Evolutionary conservation across 192 early-diverging fungal species (phyloP).

Genomic region (Geranomyces michiganensis): DNA sequence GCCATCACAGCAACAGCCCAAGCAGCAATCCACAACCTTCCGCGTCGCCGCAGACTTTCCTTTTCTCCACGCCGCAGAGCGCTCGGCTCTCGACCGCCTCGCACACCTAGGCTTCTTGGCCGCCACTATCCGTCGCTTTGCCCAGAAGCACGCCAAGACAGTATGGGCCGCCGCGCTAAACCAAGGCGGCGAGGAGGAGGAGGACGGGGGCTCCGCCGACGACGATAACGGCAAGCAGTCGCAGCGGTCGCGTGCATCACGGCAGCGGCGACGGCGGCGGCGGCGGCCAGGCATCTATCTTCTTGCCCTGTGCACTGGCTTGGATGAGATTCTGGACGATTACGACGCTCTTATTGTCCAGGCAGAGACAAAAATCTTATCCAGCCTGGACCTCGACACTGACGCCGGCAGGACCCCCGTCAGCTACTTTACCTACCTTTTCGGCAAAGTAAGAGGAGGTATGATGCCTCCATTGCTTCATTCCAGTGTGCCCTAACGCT

Average conservation of each 20-base stretch:
- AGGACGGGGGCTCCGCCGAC: conserved; percentile 3
- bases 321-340: conserved; percentile 40
- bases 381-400: conserved; percentile 27
- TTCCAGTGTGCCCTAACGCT: too few species aligned
- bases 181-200: neutral
- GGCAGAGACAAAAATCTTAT: conserved; percentile 24
- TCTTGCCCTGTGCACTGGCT: conserved; percentile 51
- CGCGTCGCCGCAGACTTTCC: conserved; percentile 63
- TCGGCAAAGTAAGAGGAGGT: conserved; percentile 47
- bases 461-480: too few species aligned
- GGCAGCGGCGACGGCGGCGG: neutral
- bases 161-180: neutral
- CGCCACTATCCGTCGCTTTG: conserved; percentile 46
- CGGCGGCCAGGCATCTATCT: conserved; percentile 47
- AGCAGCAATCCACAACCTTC: conserved; percentile 34
- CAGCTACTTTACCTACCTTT: conserved; percentile 51
- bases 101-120: conserved; percentile 62
- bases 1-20: neutral
- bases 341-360: conserved; percentile 33
- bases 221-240: conserved; percentile 1
- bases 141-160: conserved; percentile 9
- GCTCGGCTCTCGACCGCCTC: conserved; percentile 59
- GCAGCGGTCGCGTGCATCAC: too few species aligned
- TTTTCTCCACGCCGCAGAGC: conserved; percentile 68
- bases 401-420: conserved; percentile 37